Base-by-base conservation (phyloP, 345 rosid genomes). In the Sapria himalayana region DNA sequence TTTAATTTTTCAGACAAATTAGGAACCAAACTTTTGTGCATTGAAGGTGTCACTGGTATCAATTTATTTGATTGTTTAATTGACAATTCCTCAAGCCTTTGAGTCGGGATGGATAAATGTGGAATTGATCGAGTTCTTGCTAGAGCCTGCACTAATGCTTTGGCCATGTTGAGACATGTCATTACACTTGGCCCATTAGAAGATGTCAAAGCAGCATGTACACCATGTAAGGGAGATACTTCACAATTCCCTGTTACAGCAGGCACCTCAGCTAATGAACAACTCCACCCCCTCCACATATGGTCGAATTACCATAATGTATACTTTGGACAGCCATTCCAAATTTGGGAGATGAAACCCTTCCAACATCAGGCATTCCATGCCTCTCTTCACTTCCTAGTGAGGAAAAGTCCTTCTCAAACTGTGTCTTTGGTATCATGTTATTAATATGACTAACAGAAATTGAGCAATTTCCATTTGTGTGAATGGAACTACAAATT, bases 11-110 rank as follows among this genome's bases (percentile, higher is more conserved):
- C 95, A 45, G 80, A 72, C 8, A 70, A 62, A 57, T 39, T 63
- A 24, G 64, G 74, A 55, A 43, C 72, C 60, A 54, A 67, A 69
- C 66, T 58, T 70, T 81, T 85, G 27, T 72, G 56, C 57, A 60
- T 62, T 5, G 75, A 66, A 24, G 93, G 84, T 32, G 78, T 79
- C 58, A 86, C 72, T 1, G 92, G 97, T 51, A 73, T 86, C 39
- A 86, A 63, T 49, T 86, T 94, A 71, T 76, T 76, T 20, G 89
- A 75, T 63, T 86, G 78, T 66, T 76, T 86, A 38, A 81, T 66
- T 9, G 92, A 92, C 63, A 70, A 52, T 54, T 80, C 93, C 53
- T 80, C 91, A 22, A 66, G 77, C 66, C 72, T 72, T 42, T 72
- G 93, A 4, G 82, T 70, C 58, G 72, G 73, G 38, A 70, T 72